Base-by-base conservation (phyloP, 2,329 filamentous ascomycete genomes). In the Penicillium freii region DNA sequence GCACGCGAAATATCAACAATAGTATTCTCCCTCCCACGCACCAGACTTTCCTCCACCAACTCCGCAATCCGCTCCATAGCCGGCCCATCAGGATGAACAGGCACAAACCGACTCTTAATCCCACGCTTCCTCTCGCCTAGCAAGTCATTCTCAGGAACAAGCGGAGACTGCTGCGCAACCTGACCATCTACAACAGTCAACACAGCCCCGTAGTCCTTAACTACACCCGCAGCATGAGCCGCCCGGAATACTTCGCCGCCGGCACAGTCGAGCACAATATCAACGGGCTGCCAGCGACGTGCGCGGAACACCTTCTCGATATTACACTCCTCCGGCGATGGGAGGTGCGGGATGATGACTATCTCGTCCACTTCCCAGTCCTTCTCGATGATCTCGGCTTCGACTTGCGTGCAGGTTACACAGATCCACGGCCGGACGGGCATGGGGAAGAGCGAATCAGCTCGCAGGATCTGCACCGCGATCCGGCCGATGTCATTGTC, bases 211-310 rank as follows among this genome's bases (percentile, higher is more conserved):
- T 65, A 60, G 43, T 75, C 68, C 43, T 68, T 69, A 13, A 77
- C 66, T 5, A 76, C 69, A 23, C 64, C 53, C 0, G 68, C 61
- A 4, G 66, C 68, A 62, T 75, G 71, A 17, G 68, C 68, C 44
- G 74, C 69, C n/a, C 58, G 66, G 56, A 75, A 70, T 39, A 71
- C 69, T 33, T 69, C 59, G 3, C 66, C 64, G 31, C 73, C 74
- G 13, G 69, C 63, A 54, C 74, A 77, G 51, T 78, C 76, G 25
- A 78, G 59, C 10, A 78, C 73, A 8, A 78, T 58, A 61, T 78
- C 75, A 9, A 77, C 74, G 0, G 75, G 72, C 0, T 58, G 56
- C 69, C 72, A 76, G 11, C 61, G 60, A 3, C 66, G 68, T 6
- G 64, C 49, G 10, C 62, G 64, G 64, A 77, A 77, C 23, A 65